phyloP scores from a whole-genome alignment of 192 early-diverging fungal genomes.

The Coemansia javaensis region DNA sequence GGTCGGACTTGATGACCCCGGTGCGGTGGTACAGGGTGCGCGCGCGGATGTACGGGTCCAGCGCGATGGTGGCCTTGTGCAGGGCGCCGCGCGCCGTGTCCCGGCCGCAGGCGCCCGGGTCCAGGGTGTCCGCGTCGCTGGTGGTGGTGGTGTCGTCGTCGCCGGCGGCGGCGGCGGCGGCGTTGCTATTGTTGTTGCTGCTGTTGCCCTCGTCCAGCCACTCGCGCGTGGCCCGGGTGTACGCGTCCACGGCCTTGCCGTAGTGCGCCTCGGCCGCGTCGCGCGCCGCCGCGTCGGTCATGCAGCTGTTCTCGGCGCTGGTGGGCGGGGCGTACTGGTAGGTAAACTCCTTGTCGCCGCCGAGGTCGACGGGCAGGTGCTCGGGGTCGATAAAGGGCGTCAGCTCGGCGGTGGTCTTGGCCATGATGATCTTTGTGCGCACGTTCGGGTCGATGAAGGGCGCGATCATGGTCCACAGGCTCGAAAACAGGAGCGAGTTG shows the following conservation, averaged over 20 bases:
- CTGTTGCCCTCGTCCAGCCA: slow-evolving; percentile 49
- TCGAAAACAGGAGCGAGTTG: slow-evolving; percentile 80
- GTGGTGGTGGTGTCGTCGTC: too few relatives aligned
- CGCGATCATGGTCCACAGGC: slow-evolving; percentile 76
- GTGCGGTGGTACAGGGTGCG: slow-evolving; percentile 50
- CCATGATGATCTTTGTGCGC: slow-evolving; percentile 75
- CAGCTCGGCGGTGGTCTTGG: slow-evolving; percentile 57
- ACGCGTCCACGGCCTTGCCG: slow-evolving; percentile 24
- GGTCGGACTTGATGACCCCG: slow-evolving; percentile 19
- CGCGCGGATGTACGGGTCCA: slow-evolving; percentile 54
- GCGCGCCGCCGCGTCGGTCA: slow-evolving; percentile 50
- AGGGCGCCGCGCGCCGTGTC: slow-evolving; percentile 31
- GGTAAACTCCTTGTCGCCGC: slow-evolving; percentile 56
- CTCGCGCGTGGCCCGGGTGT: slow-evolving; percentile 45
- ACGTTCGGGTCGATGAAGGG: slow-evolving; percentile 87
- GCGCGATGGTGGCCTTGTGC: slow-evolving; percentile 23
- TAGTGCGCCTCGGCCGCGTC: slow-evolving; percentile 26
- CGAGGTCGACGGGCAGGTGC: slow-evolving; percentile 55
- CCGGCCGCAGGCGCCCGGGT: slow-evolving; percentile 2
- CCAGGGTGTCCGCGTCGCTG: not conserved
- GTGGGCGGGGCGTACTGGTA: slow-evolving; percentile 56
- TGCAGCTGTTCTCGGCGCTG: slow-evolving; percentile 44
- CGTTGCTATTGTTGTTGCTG: too few relatives aligned
- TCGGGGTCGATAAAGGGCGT: slow-evolving; percentile 57
- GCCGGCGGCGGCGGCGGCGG: too few relatives aligned